A percentile compares a stretch with the other conserved stretches of the same genome.
These are phyloP conservation scores for Penicillium coffeae DNA, from an alignment of 495 filamentous ascomycete species.

Conservation along the genomic window DNA sequence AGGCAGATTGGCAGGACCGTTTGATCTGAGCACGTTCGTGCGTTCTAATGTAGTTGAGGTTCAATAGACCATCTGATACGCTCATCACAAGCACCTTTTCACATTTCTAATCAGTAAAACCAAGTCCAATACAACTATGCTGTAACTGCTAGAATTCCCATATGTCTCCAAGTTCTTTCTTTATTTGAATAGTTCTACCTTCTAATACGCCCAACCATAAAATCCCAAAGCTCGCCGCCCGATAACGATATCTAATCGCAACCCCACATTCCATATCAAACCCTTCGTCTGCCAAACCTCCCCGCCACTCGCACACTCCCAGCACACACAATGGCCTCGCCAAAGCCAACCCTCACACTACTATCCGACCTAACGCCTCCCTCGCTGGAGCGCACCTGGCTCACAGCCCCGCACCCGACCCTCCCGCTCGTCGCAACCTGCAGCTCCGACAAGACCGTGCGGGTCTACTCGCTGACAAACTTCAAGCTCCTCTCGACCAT, in stretches of 20 bases:
- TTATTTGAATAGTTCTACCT: no score
- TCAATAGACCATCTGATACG: no score
- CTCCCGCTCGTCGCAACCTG: constrained; percentile 86
- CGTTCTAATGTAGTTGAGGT: not conserved
- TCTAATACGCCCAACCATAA: no score
- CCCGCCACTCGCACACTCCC: constrained; percentile 6
- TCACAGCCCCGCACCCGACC: constrained; percentile 76
- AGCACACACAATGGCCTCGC: constrained; percentile 1
- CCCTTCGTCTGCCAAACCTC: constrained; percentile 6
- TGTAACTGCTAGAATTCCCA: not conserved
- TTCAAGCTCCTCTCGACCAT: constrained; percentile 75
- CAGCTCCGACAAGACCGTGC: constrained; percentile 78
- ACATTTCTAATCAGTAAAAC: no score
- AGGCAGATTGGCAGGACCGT: constrained; percentile 15
- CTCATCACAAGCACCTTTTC: no score
- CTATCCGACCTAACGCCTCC: constrained; percentile 51
- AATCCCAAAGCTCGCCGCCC: no score
- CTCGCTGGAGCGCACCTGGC: constrained; percentile 78
- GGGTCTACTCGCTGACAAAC: constrained; percentile 78
- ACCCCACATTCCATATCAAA: constrained; percentile 5
- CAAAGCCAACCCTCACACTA: constrained; percentile 13
- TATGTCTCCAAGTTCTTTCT: not conserved
- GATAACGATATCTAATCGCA: constrained; percentile 9
- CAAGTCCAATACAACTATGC: no score
- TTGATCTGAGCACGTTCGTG: not conserved